phyloP scores from a whole-genome alignment of 805 yeast species.

The Barnettozyma wickerhamii region DNA sequence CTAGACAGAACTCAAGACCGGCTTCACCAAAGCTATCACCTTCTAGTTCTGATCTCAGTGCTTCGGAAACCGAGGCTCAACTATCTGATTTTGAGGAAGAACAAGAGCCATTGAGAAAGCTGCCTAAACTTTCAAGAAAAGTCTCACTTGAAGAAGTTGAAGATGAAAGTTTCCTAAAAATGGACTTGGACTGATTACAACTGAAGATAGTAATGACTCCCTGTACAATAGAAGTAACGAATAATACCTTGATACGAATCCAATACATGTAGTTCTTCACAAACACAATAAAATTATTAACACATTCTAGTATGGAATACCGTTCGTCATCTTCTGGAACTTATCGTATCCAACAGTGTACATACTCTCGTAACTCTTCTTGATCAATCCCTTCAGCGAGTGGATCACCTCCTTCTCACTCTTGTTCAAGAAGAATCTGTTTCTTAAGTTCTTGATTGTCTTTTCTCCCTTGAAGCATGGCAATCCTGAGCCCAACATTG shows the following conservation, averaged over 20 bases:
- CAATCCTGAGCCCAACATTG: slow-evolving; percentile 92
- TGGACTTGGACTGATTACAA: slow-evolving; percentile 11
- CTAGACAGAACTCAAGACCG: slow-evolving; percentile 1
- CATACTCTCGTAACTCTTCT: slow-evolving; percentile 77
- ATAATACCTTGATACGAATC: too few relatives aligned
- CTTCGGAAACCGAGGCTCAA: slow-evolving; percentile 5
- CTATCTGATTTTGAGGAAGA: slow-evolving; percentile 1
- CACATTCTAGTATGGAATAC: slow-evolving; percentile 81
- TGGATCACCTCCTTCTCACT: slow-evolving; percentile 81
- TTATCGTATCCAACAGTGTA: slow-evolving; percentile 96
- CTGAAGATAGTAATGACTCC: too few relatives aligned
- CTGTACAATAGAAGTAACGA: too few relatives aligned
- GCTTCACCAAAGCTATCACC: not conserved
- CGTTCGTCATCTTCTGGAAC: slow-evolving; percentile 93
- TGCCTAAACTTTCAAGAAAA: slow-evolving; percentile 20
- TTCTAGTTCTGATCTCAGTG: too few relatives aligned
- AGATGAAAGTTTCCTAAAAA: slow-evolving; percentile 16
- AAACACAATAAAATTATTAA: not conserved
- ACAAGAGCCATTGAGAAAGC: slow-evolving; percentile 2
- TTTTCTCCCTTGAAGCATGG: slow-evolving; percentile 88
- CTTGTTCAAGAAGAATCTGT: slow-evolving; percentile 77
- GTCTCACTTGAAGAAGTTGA: slow-evolving; percentile 23
- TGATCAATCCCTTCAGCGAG: slow-evolving; percentile 69
- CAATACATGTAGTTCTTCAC: not conserved
- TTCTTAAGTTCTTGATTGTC: slow-evolving; percentile 73